Evolutionary conservation across 352 stramenopile species (phyloP).

Genomic region (Phytophthora uliginosa): DNA sequence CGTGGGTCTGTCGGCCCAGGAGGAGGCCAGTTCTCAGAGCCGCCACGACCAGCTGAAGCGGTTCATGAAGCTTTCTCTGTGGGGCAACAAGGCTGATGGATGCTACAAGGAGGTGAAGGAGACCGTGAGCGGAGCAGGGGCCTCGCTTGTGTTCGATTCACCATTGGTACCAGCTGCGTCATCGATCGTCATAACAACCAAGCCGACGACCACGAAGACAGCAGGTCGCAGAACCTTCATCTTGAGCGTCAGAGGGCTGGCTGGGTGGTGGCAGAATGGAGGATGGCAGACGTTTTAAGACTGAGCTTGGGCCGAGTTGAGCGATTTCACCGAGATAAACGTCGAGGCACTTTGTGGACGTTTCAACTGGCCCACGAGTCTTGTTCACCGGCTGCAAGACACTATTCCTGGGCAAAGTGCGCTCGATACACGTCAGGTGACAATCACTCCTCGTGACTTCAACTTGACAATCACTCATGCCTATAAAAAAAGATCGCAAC

Average conservation of each 20-base stretch:
- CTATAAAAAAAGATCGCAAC: conserved; percentile 18
- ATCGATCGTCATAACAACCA: background rate
- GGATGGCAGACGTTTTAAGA: background rate
- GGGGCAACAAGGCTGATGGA: too few species aligned
- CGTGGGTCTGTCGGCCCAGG: too few species aligned
- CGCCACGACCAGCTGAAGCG: too few species aligned
- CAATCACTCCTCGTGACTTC: conserved; percentile 16
- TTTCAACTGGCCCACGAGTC: background rate
- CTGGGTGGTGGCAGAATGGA: background rate
- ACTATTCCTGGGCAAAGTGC: background rate
- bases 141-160: too few species aligned
- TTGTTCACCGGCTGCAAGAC: background rate
- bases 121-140: too few species aligned
- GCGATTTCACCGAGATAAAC: background rate
- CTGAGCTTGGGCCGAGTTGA: background rate
- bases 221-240: background rate
- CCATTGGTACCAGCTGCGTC: background rate
- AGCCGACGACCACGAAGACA: background rate
- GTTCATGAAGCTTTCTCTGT: too few species aligned
- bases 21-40: too few species aligned
- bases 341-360: background rate
- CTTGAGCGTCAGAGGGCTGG: background rate
- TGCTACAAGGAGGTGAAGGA: too few species aligned
- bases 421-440: too few species aligned
- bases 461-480: conserved; percentile 24